phyloP scores from a whole-genome alignment of 345 rosid genomes.

The thale cress (Arabidopsis thaliana) region TAIR10.1 NC_003071.7:5586501-5587000 shows the following conservation, averaged over 20 bases:
- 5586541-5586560: constrained; percentile 50
- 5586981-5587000: constrained; percentile 89
- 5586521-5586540: background rate
- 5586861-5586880: constrained; percentile 60
- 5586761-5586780: constrained; percentile 71
- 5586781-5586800: constrained; percentile 74
- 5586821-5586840: constrained; percentile 74
- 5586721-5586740: constrained; percentile 83
- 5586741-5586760: constrained; percentile 81
- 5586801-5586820: constrained; percentile 68
- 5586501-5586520: background rate
- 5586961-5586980: constrained; percentile 70
- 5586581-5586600: constrained; percentile 75
- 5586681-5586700: constrained; percentile 80
- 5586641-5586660: constrained; percentile 87
- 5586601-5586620: constrained; percentile 73
- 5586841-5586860: constrained; percentile 64
- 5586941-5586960: constrained; percentile 72
- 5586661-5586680: constrained; percentile 80
- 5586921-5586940: constrained; percentile 61
- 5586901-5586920: constrained; percentile 56
- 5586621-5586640: constrained; percentile 90
- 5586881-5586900: constrained; percentile 71
- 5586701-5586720: constrained; percentile 90
- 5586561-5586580: constrained; percentile 70